Base-by-base conservation (phyloP, 768 basidiomycete genomes). In the Asterophora lycoperdoides region DNA sequence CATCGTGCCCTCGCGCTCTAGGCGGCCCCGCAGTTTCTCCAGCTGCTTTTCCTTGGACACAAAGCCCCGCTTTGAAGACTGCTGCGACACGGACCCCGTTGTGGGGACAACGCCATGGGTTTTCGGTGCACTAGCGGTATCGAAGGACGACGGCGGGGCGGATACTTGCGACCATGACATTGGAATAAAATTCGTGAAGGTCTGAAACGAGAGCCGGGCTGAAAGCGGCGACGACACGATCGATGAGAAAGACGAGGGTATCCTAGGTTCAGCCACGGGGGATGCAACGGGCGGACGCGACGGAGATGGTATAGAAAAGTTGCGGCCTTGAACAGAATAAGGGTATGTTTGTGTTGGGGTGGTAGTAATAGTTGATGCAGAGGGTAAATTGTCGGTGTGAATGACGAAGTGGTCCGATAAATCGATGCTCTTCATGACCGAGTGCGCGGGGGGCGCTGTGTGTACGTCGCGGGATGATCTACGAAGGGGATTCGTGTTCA, bases 31-130 rank as follows among this genome's bases (percentile, higher is more conserved):
- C 57, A 90, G 66, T 65, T 77, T 81, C 61, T 78, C 77, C 56
- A 90, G 63, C 63, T 91, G 89, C 54, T 70, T 76, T 57, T 83
- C 76, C 61, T 77, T 83, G 20, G 81, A 74, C 40, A 86, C 81
- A 60, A 72, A 86, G 48, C 67, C 65, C 52, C 67, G 57, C 49
- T 62, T 61, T 33, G 13, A 41, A 23, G 55, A 8, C 30, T 10
- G 30, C 8, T 9, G 30, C 6, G 35, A 33, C 19, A 26, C 23
- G 13, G 39, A 14, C 36, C 14, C 41, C 32, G 47, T 34, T 30
- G 30, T 36, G 14, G 38, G 14, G 8, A 18, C 11, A 26, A 44
- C 23, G 40, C 15, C 26, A 19, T 46, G 46, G 33, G 17, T 15
- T 19, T 46, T 44, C 28, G 26, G 43, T n/a, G 40, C 19, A 36